Evolutionary conservation across 495 filamentous ascomycete species (phyloP).

Genomic region (Penicillium pancosmium): DNA sequence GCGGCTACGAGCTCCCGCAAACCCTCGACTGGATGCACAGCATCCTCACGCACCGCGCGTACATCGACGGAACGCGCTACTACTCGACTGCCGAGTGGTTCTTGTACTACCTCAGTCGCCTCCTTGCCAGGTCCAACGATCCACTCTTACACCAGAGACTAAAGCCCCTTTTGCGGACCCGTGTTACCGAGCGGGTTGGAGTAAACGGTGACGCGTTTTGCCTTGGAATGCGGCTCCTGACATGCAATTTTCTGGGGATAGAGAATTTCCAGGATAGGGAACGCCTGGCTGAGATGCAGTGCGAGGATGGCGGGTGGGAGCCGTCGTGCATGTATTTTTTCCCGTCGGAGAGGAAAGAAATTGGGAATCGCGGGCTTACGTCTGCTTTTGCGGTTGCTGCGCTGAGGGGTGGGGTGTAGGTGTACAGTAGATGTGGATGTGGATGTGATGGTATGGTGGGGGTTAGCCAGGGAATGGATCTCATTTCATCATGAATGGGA

Average conservation of each 20-base stretch:
- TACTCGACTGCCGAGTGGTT: constrained; percentile 25
- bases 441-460: no score
- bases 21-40: constrained; percentile 33
- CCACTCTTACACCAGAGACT: constrained; percentile 4
- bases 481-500: no score
- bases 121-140: constrained; percentile 2
- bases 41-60: constrained; percentile 21
- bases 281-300: constrained; percentile 72
- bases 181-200: constrained; percentile 19
- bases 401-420: no score
- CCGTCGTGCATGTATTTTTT: constrained; percentile 11
- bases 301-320: constrained; percentile 47
- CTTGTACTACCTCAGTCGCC: constrained; percentile 21
- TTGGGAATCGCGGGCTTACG: constrained; percentile 18
- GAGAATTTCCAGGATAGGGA: constrained; percentile 62
- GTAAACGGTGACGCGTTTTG: constrained; percentile 12
- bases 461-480: no score
- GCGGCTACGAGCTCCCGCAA: constrained; percentile 41
- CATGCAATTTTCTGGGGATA: constrained; percentile 14
- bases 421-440: no score
- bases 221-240: constrained; percentile 22
- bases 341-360: neutral
- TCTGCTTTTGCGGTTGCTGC: constrained; percentile 17
- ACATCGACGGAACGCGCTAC: constrained; percentile 28
- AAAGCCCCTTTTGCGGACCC: constrained; percentile 6